A percentile compares a stretch with the other conserved stretches of the same genome.
Conservation (phyloP, 139 green algal species). For the Chlamydomonas urium region DNA sequence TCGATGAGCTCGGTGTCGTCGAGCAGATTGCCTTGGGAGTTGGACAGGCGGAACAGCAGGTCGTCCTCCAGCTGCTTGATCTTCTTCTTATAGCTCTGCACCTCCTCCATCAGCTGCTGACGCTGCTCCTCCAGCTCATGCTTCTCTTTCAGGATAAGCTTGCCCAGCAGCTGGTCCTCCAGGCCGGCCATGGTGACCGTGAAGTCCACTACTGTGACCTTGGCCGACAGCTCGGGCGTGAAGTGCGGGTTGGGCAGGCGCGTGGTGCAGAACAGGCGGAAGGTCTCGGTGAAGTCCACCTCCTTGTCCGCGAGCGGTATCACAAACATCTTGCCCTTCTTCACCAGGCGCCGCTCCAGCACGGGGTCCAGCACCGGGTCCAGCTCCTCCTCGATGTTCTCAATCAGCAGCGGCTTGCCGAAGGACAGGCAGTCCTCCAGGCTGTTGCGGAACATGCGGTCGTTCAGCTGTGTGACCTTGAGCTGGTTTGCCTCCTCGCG, state of each 20-base stretch:
- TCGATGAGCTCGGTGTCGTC: conserved; percentile 95
- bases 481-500: conserved; percentile 79
- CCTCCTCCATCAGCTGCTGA: conserved; percentile 82
- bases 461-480: conserved; percentile 74
- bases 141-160: conserved; percentile 94
- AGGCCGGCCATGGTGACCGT: conserved; percentile 88
- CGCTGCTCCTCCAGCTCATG: conserved; percentile 91
- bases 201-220: conserved; percentile 93
- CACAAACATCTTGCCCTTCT: conserved; percentile 56
- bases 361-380: conserved; percentile 90
- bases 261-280: conserved; percentile 88
- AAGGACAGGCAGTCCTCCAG: conserved; percentile 89
- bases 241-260: conserved; percentile 89
- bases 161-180: conserved; percentile 94
- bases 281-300: conserved; percentile 83
- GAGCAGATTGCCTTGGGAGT: conserved; percentile 85
- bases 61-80: conserved; percentile 95
- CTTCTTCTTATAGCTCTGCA: conserved; percentile 87
- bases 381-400: conserved; percentile 94
- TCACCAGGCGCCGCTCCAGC: conserved; percentile 74
- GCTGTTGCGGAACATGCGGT: conserved; percentile 82
- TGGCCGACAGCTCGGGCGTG: conserved; percentile 87
- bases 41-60: conserved; percentile 82
- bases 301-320: conserved; percentile 85
- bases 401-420: conserved; percentile 89